phyloP scores from a whole-genome alignment of 2,329 filamentous ascomycete species.

The Calonectria hawksworthii region DNA sequence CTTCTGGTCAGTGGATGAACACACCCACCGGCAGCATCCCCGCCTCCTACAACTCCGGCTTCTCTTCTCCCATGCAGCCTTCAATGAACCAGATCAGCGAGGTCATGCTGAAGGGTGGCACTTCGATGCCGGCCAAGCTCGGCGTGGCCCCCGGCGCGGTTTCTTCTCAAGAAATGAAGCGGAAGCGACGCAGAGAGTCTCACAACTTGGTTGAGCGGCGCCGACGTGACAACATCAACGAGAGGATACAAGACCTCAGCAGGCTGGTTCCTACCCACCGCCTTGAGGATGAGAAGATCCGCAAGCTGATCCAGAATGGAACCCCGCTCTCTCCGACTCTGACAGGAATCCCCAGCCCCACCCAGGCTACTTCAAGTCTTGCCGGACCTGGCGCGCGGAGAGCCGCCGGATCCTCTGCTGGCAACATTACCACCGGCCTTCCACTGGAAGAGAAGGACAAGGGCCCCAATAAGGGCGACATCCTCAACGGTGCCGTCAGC shows the following conservation, averaged over 20 bases:
- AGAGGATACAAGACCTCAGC: conserved; percentile 96
- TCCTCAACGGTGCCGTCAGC: conserved; percentile 95
- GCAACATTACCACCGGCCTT: conserved; percentile 91
- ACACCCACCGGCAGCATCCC: conserved; percentile 83
- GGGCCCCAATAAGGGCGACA: conserved; percentile 98
- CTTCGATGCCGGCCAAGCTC: conserved; percentile 92
- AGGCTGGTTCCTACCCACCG: conserved; percentile 92
- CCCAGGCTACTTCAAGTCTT: conserved; percentile 86
- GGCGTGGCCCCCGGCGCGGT: conserved; percentile 65
- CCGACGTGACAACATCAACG: conserved; percentile 97
- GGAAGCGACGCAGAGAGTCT: conserved; percentile 90
- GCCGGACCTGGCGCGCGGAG: conserved; percentile 87
- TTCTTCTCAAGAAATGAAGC: conserved; percentile 93
- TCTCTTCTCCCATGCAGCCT: conserved; percentile 83
- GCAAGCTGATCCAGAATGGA: conserved; percentile 94
- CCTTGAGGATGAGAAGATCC: conserved; percentile 95
- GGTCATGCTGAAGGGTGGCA: conserved; percentile 88
- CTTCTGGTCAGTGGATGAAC: conserved; percentile 91
- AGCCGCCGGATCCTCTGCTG: conserved; percentile 76
- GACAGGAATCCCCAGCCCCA: conserved; percentile 76
- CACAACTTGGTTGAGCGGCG: conserved; percentile 97
- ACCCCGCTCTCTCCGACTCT: conserved; percentile 89
- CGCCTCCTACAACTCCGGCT: conserved; percentile 90
- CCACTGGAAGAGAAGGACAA: conserved; percentile 98
- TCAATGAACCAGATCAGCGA: conserved; percentile 86